Base-by-base conservation (phyloP, 805 yeast genomes). In the Starmerella stellata region DNA sequence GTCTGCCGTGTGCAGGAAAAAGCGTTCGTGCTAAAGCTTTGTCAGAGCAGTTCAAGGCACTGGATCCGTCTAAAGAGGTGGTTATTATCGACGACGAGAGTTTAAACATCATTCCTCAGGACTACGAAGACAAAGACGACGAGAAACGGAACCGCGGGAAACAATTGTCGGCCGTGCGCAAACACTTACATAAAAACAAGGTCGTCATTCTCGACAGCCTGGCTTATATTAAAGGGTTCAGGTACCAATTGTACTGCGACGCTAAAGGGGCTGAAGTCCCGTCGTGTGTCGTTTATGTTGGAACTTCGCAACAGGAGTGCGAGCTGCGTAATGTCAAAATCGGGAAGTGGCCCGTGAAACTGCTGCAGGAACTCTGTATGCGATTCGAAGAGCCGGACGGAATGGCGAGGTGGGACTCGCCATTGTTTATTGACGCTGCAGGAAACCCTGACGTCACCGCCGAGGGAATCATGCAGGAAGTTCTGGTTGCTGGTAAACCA, bases 161-260 rank as follows among this genome's bases (percentile, higher is more conserved):
- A 21, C 93, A 85, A 50, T 75, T 85, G 61, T 72, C 93, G 1
- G 94, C 93, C 0, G 90, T 87, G 15, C 81, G 82, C 51, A 66
- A 95, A 46, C 81, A 78, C 45, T 57, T 90, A 3, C 65, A 78
- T 1, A 66, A 75, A 30, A 62, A 68, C 23, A 74, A 70, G 17
- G 66, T 90, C 21, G 95, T 90, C 1, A 73, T 90, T 15, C 64
- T 90, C 38, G 98, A 90, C 55, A 71, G 90, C 1, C 63, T 83
- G 50, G 74, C 80, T 30, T 90, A 90, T 55, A 90, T 90, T 51
- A 90, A 90, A 54, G 98, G 98, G 0, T 83, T 85, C 56, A 64
- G 98, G 43, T 90, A 90, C 58, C 98, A 90, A 58, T 63, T 90
- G 38, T 83, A 73, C 56, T 85, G 95, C 57, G 98, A 90, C 56